Base-by-base conservation (phyloP, 805 yeast species). In the Metschnikowia lunata region DNA sequence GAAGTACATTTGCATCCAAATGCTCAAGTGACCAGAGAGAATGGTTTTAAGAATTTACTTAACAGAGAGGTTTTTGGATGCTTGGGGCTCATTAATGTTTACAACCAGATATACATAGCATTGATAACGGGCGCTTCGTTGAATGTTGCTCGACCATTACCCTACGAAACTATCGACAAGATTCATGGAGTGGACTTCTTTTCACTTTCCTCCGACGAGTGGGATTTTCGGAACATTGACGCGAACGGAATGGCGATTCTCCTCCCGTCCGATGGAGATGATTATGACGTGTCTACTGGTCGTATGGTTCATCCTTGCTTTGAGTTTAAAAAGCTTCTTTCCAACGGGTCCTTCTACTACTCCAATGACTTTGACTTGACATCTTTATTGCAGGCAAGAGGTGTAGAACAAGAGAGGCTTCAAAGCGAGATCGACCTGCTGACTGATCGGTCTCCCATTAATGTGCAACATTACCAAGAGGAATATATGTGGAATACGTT, bases 401-500 rank as follows among this genome's bases (percentile, higher is more conserved):
- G 91, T 2, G 66, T 82, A 8, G 62, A 66, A 34, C 59, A 63
- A 1, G 66, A 46, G 2, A 55, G 52, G 39, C 46, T 58, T 10
- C 41, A 32, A 18, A 29, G n/a, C 31, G n/a, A 12, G n/a, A 29
- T 29, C n/a, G 35, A 42, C 7, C 39, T 42, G 2, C 45, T 44
- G 10, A 39, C 40, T 1, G 48, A 46, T 8, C 36, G 37, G 26
- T 41, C 52, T 2, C 42, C 42, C 8, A 43, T 42, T 33, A 42
- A 46, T 29, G 49, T 47, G 6, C 60, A 60, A 27, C 71, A 85
- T 37, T 83, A 79, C 53, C 91, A 85, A 59, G 81, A 80, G 39
- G 90, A 89, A 53, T 93, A 86, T 60, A 91, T 93, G 98, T 93
- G 99, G 99, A 93, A 93, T 62, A 77, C 85, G 7, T 91, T 86